Conservation (phyloP, 2,329 filamentous ascomycete genomes). For the Fusarium oxysporum region DNA sequence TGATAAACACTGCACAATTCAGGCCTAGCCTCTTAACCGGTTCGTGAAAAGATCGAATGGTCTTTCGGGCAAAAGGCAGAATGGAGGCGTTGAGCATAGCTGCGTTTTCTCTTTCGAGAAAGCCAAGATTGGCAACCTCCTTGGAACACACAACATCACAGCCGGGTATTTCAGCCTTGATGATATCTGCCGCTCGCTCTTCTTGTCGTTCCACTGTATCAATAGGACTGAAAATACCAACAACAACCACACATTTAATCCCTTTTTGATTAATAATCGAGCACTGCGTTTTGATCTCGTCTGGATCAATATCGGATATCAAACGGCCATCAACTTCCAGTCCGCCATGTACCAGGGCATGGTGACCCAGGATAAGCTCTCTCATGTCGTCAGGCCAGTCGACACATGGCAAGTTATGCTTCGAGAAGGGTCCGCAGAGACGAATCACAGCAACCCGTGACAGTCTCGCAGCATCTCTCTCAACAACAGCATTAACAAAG, state of each 20-base stretch:
- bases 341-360: slow-evolving; percentile 61
- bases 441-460: slow-evolving; percentile 65
- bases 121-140: slow-evolving; percentile 64
- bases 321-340: slow-evolving; percentile 63
- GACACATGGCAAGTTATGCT: slow-evolving; percentile 61
- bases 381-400: slow-evolving; percentile 66
- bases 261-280: slow-evolving; percentile 53
- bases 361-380: slow-evolving; percentile 58
- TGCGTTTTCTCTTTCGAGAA: slow-evolving; percentile 73
- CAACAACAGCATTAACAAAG: slow-evolving; percentile 69
- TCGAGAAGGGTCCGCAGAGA: slow-evolving; percentile 65
- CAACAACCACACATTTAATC: slow-evolving; percentile 61
- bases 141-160: slow-evolving; percentile 62
- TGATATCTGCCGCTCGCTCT: slow-evolving; percentile 58
- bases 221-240: slow-evolving; percentile 65
- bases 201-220: slow-evolving; percentile 62
- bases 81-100: slow-evolving; percentile 74
- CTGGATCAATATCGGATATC: slow-evolving; percentile 59
- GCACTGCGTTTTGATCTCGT: slow-evolving; percentile 55
- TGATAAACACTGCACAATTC: slow-evolving; percentile 68
- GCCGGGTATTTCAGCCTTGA: slow-evolving; percentile 54
- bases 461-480: slow-evolving; percentile 61
- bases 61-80: slow-evolving; percentile 66
- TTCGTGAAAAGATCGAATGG: slow-evolving; percentile 66
- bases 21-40: slow-evolving; percentile 63